Evolutionary conservation across 805 yeast genomes (phyloP).

Genomic region (Sugiyamaella smithiae): DNA sequence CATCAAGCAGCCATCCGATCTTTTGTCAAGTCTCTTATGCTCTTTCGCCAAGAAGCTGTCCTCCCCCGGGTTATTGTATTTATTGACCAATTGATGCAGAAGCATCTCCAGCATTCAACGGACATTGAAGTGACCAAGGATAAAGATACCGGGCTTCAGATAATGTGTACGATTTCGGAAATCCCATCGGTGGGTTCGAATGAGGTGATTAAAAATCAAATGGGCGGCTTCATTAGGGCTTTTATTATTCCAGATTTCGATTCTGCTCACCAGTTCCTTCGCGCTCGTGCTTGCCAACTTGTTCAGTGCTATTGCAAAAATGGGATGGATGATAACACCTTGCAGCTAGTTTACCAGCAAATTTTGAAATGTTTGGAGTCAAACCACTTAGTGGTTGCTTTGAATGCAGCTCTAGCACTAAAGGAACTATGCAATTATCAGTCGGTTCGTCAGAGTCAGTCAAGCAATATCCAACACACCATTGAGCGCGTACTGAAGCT

Average conservation of each 20-base stretch:
- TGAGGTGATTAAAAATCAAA: constrained; percentile 50
- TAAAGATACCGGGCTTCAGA: constrained; percentile 72
- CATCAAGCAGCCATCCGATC: constrained; percentile 5
- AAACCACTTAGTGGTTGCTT: constrained; percentile 61
- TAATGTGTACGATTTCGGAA: constrained; percentile 59
- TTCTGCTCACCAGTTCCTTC: constrained; percentile 58
- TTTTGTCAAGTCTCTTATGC: constrained; percentile 9
- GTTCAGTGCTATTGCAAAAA: constrained; percentile 58
- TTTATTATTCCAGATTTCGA: constrained; percentile 69
- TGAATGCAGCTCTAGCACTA: constrained; percentile 81
- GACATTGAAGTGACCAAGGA: constrained; percentile 61
- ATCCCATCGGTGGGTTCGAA: constrained; percentile 42
- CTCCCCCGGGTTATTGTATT: constrained; percentile 13
- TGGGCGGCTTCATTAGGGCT: constrained; percentile 56
- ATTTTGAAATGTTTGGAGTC: constrained; percentile 43
- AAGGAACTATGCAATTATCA: constrained; percentile 68
- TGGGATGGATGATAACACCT: constrained; percentile 60
- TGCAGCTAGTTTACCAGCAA: constrained; percentile 46
- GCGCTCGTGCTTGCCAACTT: constrained; percentile 54
- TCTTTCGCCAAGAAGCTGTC: constrained; percentile 5
- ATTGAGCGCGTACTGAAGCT: constrained; percentile 73
- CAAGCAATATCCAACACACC: constrained; percentile 65
- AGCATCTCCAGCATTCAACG: constrained; percentile 7
- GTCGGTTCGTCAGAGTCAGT: constrained; percentile 62
- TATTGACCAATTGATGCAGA: constrained; percentile 12